Percentiles rank a stretch among this genome's conserved stretches.
Conservation (phyloP, 2,329 filamentous ascomycete genomes). For the Beauveria varroae region DNA sequence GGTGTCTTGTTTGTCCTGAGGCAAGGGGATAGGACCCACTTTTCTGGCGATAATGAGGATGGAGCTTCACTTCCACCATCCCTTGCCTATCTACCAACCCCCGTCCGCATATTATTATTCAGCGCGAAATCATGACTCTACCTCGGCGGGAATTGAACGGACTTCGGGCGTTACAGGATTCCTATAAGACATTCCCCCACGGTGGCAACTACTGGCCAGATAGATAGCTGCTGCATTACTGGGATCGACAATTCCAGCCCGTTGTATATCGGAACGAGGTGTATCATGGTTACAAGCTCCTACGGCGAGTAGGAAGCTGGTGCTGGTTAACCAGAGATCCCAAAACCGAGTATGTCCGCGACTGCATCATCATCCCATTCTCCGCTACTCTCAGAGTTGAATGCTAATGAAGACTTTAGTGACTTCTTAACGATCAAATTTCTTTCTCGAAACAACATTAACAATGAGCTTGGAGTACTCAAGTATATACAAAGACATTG, state of each 20-base stretch:
- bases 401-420: background rate
- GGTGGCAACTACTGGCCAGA: background rate
- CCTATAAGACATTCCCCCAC: background rate
- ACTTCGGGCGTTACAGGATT: background rate
- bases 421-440: background rate
- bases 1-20: no score
- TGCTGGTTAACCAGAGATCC: background rate
- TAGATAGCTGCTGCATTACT: background rate
- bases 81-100: no score
- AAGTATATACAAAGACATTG: background rate
- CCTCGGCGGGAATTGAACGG: no score
- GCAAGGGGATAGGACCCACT: no score
- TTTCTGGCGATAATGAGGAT: no score
- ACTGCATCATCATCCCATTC: background rate
- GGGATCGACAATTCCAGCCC: background rate
- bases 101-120: no score
- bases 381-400: background rate
- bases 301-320: background rate
- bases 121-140: no score
- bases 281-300: background rate
- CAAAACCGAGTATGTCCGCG: background rate
- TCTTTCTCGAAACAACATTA: background rate
- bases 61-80: no score
- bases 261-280: background rate
- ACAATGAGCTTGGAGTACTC: background rate